Percentiles rank a stretch among this genome's conserved stretches.
Evolutionary conservation across 2,329 filamentous ascomycete genomes (phyloP).

Genomic region (Colletotrichum scovillei): DNA sequence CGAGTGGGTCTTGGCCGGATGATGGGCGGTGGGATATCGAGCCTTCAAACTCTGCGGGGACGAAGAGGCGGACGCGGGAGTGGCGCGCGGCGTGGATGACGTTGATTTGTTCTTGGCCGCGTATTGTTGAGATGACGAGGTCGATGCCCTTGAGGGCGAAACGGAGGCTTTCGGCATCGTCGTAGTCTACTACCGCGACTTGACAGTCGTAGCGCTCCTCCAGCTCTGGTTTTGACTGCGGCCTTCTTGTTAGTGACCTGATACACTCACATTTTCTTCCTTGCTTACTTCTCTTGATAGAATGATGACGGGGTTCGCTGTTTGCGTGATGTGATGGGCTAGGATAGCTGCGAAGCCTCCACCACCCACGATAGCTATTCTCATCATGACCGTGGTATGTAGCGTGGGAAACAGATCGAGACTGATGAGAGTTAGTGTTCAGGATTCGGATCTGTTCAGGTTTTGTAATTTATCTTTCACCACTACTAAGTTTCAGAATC

Average conservation of each 20-base stretch:
- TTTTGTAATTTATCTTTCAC: background rate
- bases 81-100: conserved; percentile 78
- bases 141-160: conserved; percentile 79
- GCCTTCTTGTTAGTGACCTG: background rate
- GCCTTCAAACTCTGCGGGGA: conserved; percentile 82
- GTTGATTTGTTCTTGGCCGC: conserved; percentile 72
- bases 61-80: conserved; percentile 74
- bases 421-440: background rate
- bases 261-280: background rate
- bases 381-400: conserved; percentile 52
- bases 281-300: conserved; percentile 71
- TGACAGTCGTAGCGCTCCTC: conserved; percentile 68
- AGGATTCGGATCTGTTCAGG: background rate
- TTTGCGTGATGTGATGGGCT: conserved; percentile 68
- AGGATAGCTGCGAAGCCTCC: conserved; percentile 58
- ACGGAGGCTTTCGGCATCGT: conserved; percentile 65
- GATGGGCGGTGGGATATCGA: conserved; percentile 63
- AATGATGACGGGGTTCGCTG: conserved; percentile 76
- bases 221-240: conserved; percentile 65
- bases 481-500: background rate
- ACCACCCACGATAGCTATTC: conserved; percentile 60
- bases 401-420: background rate
- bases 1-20: conserved; percentile 64
- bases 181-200: conserved; percentile 76
- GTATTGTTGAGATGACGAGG: conserved; percentile 80